phyloP scores from a whole-genome alignment of 495 filamentous ascomycete genomes.

The Apiosordaria backusii region DNA sequence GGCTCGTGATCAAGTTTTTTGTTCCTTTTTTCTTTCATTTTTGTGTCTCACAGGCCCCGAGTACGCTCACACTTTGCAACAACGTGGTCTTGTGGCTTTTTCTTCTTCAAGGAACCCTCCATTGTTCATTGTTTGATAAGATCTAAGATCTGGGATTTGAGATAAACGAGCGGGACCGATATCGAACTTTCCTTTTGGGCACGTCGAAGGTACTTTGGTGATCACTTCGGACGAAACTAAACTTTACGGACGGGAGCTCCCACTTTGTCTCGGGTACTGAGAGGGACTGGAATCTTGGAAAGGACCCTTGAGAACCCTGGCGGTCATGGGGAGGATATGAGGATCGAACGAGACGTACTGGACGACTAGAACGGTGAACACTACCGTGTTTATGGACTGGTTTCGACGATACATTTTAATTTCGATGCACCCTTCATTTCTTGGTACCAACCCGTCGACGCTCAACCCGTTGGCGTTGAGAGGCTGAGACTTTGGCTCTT shows the following conservation, averaged over 20 bases:
- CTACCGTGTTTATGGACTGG: background rate
- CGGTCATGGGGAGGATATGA: background rate
- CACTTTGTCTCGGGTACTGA: background rate
- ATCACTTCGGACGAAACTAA: background rate
- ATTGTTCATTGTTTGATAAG: too few relatives aligned
- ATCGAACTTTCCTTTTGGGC: too few relatives aligned
- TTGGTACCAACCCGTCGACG: background rate
- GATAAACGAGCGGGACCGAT: background rate
- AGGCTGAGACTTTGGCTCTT: background rate
- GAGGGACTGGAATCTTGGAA: background rate
- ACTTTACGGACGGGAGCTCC: background rate
- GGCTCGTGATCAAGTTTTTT: background rate
- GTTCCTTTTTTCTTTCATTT: background rate
- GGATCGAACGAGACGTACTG: background rate
- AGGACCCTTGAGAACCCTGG: too few relatives aligned
- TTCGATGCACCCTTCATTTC: background rate
- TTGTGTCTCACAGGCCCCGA: too few relatives aligned
- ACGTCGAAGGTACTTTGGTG: background rate
- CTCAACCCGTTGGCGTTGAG: background rate
- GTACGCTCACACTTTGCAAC: too few relatives aligned
- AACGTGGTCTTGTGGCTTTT: too few relatives aligned
- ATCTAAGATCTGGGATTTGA: too few relatives aligned
- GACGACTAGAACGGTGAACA: background rate
- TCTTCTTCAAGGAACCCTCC: too few relatives aligned
- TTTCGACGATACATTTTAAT: background rate